Base-by-base conservation (phyloP, 1,284 basidiomycete genomes). In the Stereum hirsutum region DNA sequence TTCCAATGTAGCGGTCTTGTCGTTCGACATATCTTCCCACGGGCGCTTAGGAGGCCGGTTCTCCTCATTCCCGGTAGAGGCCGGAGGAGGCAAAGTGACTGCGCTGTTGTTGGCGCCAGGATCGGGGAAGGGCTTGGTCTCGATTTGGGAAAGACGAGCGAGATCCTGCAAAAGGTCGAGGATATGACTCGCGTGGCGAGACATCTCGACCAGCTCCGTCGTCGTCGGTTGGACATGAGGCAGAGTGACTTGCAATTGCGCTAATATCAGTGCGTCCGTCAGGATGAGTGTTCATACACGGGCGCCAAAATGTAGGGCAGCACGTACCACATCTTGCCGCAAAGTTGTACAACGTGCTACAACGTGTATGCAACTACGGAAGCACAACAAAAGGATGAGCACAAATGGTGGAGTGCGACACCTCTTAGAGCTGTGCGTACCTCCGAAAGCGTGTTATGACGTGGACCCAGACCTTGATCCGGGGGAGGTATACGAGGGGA, bases 1-100 rank as follows among this genome's bases (percentile, higher is more conserved):
- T 14, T 15, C 35, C 2, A 25, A n/a, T 12, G 20, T 26, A 14
- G 39, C 32, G 34, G 42, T 26, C 17, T 38, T 37, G 34, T 50
- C 49, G 6, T 68, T 63, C 23, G 69, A 63, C 58, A 78, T 66
- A 48, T 85, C 84, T 58, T 87, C 84, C 84, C 83, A 87, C 33
- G 82, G 82, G 42, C 83, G 59, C 55, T 87, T 87, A 15, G 81
- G 83, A 5, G 77, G 70, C 15, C 83, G 72, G 50, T 67, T 52
- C 38, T 63, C 61, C 14, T 63, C 61, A 31, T 47, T 39, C 51
- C n/a, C n/a, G n/a, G 48, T 42, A 31, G 11, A 49, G 11, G 20
- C 31, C 35, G 41, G 36, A 21, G 10, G 25, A 15, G 39, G 50
- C 41, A 20, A 24, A 6, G 33, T 20, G 6, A 36, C 15, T 42